Percentiles rank a stretch among this genome's conserved stretches.
Conservation (phyloP, 208 protist genomes). For the Endotrypanum monterogeii region DNA sequence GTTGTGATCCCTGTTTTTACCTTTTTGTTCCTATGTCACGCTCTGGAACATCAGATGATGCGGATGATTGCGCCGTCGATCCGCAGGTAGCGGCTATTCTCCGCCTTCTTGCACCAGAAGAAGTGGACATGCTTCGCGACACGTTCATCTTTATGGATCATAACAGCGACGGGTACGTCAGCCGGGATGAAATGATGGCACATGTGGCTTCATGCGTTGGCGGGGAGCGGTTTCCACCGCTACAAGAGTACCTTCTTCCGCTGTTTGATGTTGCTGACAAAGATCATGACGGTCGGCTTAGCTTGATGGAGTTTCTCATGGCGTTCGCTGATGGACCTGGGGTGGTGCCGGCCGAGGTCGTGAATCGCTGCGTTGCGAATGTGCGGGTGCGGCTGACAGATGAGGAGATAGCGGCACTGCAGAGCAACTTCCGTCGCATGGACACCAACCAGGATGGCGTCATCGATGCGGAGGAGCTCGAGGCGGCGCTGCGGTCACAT, state of each 20-base stretch:
- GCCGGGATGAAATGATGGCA: constrained; percentile 51
- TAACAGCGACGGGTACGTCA: constrained; percentile 81
- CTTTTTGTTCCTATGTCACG: background rate
- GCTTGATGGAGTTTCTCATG: constrained; percentile 74
- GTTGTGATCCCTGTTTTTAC: constrained; percentile 12
- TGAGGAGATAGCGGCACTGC: constrained; percentile 75
- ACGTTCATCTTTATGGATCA: constrained; percentile 88
- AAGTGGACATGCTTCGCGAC: constrained; percentile 88
- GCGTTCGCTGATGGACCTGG: constrained; percentile 77
- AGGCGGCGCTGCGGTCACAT: constrained; percentile 49
- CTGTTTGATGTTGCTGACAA: constrained; percentile 81
- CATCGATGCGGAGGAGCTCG: constrained; percentile 71
- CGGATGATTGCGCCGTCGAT: constrained; percentile 19
- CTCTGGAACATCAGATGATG: constrained; percentile 1
- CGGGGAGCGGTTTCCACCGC: constrained; percentile 45
- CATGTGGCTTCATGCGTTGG: constrained; percentile 50
- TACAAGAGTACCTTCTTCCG: constrained; percentile 64
- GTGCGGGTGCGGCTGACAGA: constrained; percentile 80
- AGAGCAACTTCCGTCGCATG: constrained; percentile 74
- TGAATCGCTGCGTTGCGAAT: constrained; percentile 74
- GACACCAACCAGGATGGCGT: constrained; percentile 76
- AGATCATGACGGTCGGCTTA: constrained; percentile 64
- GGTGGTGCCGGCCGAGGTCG: constrained; percentile 85
- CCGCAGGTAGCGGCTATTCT: constrained; percentile 39
- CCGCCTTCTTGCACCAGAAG: constrained; percentile 61